Evolutionary conservation across 345 rosid species (phyloP).

Genomic region (Hirschfeldia incana): DNA sequence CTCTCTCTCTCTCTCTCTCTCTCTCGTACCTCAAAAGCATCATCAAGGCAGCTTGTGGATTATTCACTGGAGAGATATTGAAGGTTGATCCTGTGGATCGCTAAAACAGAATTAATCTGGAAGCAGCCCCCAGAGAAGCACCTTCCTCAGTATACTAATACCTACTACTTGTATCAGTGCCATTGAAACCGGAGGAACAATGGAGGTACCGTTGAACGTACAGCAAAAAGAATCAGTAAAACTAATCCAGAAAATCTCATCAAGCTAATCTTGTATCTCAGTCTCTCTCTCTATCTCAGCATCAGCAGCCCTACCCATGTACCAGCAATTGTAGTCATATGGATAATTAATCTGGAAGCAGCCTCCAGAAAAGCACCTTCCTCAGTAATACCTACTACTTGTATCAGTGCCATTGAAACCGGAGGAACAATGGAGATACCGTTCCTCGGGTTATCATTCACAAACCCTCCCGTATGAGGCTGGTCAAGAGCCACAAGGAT

Average conservation of each 20-base stretch:
- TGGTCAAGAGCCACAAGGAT: conserved; percentile 75
- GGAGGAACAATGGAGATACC: conserved; percentile 82
- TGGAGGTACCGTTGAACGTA: conserved; percentile 62
- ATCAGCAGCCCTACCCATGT: conserved; percentile 66
- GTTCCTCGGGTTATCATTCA: conserved; percentile 86
- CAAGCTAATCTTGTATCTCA: conserved; percentile 3
- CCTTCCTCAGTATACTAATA: conserved; percentile 65
- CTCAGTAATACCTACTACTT: conserved; percentile 86
- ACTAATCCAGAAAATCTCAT: neutral
- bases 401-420: conserved; percentile 69
- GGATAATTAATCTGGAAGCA: conserved; percentile 52
- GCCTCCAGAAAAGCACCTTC: conserved; percentile 85
- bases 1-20: too few species aligned
- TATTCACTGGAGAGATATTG: conserved; percentile 74
- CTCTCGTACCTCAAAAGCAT: conserved; percentile 94
- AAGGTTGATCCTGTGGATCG: conserved; percentile 61
- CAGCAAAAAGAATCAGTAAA: conserved; percentile 17
- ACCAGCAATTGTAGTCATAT: conserved; percentile 41
- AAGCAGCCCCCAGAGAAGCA: conserved; percentile 87
- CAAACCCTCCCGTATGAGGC: conserved; percentile 72
- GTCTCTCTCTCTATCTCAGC: conserved; percentile 40
- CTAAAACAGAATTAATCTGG: conserved; percentile 58
- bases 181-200: conserved; percentile 72
- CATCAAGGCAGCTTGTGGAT: conserved; percentile 95
- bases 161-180: conserved; percentile 89